Percentiles rank a stretch among this genome's conserved stretches.
Conservation (phyloP, 2,329 filamentous ascomycete species). For the Fusarium musae region DNA sequence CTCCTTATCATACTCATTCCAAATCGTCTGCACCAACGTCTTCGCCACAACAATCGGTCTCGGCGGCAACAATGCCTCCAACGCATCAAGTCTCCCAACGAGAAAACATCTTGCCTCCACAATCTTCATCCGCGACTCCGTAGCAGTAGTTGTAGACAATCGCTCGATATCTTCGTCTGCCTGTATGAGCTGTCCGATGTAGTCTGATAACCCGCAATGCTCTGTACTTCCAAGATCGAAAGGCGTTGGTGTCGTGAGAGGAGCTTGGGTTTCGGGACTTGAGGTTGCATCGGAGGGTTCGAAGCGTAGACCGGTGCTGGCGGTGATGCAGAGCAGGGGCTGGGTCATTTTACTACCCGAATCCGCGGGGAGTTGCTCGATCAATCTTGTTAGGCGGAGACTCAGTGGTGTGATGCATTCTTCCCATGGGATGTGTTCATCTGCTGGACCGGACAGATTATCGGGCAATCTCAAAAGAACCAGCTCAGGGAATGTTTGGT, state of each 20-base stretch:
- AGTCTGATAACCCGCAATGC: constrained; percentile 27
- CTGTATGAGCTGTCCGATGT: constrained; percentile 21
- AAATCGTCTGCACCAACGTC: constrained; percentile 28
- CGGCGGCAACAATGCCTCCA: constrained; percentile 26
- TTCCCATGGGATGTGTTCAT: constrained; percentile 44
- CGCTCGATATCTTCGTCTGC: constrained; percentile 29
- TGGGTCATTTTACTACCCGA: constrained; percentile 51
- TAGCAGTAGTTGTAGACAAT: background rate
- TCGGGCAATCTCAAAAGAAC: constrained; percentile 45
- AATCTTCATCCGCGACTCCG: constrained; percentile 16
- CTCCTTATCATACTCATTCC: constrained; percentile 36
- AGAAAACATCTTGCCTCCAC: constrained; percentile 29
- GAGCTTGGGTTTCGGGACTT: background rate
- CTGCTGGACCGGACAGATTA: background rate
- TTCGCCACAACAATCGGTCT: constrained; percentile 28
- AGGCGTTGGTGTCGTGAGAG: background rate
- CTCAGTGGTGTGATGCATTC: constrained; percentile 48
- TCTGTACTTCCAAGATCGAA: constrained; percentile 6
- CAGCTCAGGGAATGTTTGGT: constrained; percentile 52
- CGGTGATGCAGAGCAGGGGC: constrained; percentile 50
- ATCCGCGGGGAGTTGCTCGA: constrained; percentile 47
- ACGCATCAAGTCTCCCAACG: background rate
- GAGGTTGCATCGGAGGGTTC: background rate
- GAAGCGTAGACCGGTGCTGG: constrained; percentile 47
- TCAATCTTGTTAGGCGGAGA: constrained; percentile 43